Base-by-base conservation (phyloP, 495 filamentous ascomycete genomes). In the Tuber aestivum region DNA sequence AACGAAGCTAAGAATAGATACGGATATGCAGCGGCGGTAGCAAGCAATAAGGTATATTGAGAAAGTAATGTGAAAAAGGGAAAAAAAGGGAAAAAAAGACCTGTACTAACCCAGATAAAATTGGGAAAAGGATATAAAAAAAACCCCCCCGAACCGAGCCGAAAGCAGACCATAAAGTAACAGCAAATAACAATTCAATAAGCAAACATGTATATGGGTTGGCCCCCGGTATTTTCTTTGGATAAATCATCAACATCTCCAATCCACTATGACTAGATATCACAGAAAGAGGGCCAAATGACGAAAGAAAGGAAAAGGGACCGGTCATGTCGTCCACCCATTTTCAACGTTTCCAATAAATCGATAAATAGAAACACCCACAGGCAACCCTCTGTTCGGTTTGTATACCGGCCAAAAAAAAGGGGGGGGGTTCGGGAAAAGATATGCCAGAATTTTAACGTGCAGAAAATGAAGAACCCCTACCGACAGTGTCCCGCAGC, bases 1-100 rank as follows among this genome's bases (percentile, higher is more conserved):
- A 65, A 18, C 27, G 56, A 65, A 65, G 27, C 12, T 27, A 27
- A 65, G 16, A 4, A 65, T 18, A 20, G 32, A 35, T 35, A 35
- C 56, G 18, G 18, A 65, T 65, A 65, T 35, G 56, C 27, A 35
- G 27, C 14, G 32, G 56, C 12, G 56, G 56, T 65, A 65, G 56
- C 56, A 65, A 65, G 78, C 75, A 70, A 72, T 75, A 71, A 79
- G 78, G 78, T 79, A 79, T 79, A 79, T 79, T 79, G 72, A 41
- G 69, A 69, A 69, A 56, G 69, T 71, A 69, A 71, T 41, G 70
- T 32, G 70, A 68, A 74, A 45, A 42, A 68, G 61, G 71, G 41
- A 74, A 27, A 74, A 44, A 72, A 40, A 78, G 70, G 70, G 44
- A 37, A 75, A 69, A 69, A 61, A 74, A 71, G 72, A 73, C 77